Percentiles rank a stretch among this genome's conserved stretches.
These are phyloP conservation scores for Phytophthora capsici DNA, from an alignment of 352 stramenopile species.

Conservation along the genomic window DNA sequence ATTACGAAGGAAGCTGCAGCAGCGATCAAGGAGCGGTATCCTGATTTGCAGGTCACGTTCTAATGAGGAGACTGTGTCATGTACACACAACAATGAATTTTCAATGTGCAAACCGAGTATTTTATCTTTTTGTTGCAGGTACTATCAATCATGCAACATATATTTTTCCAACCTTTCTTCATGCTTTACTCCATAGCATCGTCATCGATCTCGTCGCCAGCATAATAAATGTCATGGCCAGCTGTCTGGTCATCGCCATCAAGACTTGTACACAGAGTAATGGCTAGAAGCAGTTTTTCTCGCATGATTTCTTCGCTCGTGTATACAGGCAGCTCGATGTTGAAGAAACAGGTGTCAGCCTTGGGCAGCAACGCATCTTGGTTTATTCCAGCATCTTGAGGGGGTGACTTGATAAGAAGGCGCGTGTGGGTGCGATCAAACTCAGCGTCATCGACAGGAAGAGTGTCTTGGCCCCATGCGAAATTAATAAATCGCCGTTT, in stretches of 20 bases:
- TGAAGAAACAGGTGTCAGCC: slow-evolving; percentile 89
- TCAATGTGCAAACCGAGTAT: background rate
- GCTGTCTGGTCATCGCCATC: slow-evolving; percentile 76
- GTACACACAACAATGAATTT: slow-evolving; percentile 11
- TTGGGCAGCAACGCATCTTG: slow-evolving; percentile 76
- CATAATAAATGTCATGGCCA: slow-evolving; percentile 75
- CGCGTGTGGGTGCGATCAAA: slow-evolving; percentile 82
- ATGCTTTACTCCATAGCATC: slow-evolving; percentile 55
- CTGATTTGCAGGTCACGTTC: slow-evolving; percentile 47
- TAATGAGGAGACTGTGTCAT: slow-evolving; percentile 15
- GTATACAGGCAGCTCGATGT: slow-evolving; percentile 84
- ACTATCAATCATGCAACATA: slow-evolving; percentile 13
- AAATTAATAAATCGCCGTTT: slow-evolving; percentile 88
- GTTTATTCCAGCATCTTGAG: slow-evolving; percentile 31
- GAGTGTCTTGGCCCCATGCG: slow-evolving; percentile 82
- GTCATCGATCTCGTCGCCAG: slow-evolving; percentile 64
- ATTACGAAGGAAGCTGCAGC: slow-evolving; percentile 85
- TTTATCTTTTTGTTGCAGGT: background rate
- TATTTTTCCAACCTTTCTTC: background rate
- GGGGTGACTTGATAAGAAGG: slow-evolving; percentile 73
- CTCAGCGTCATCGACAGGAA: slow-evolving; percentile 79
- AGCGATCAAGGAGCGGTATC: slow-evolving; percentile 75
- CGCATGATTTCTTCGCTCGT: slow-evolving; percentile 73
- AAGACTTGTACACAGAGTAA: slow-evolving; percentile 85
- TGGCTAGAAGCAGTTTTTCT: slow-evolving; percentile 72